Conservation (phyloP, 306 rosid species). For the Vachellia pachyceras region DNA sequence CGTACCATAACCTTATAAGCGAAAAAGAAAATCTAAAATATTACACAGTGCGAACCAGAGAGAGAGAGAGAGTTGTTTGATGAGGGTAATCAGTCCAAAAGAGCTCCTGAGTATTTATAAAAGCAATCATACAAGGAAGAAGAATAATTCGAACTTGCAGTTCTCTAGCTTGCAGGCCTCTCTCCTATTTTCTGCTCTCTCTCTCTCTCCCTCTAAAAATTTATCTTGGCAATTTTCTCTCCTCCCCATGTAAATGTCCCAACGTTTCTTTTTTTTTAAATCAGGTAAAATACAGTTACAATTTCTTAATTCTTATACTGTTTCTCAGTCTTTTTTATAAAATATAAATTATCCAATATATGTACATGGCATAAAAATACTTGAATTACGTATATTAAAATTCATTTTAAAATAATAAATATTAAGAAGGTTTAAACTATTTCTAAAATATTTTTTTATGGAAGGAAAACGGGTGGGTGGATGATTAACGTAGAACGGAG, state of each 20-base stretch:
- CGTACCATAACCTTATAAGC: too few relatives aligned
- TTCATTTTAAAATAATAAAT: too few relatives aligned
- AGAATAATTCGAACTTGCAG: slow-evolving; percentile 87
- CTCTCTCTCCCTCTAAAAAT: neutral
- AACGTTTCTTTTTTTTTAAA: neutral
- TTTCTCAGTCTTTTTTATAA: too few relatives aligned
- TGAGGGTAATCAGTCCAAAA: slow-evolving; percentile 59
- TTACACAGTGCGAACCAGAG: neutral
- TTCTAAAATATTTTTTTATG: too few relatives aligned
- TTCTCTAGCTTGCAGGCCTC: slow-evolving; percentile 60
- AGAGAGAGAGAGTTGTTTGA: slow-evolving; percentile 8
- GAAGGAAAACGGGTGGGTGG: too few relatives aligned
- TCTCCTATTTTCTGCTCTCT: slow-evolving; percentile 34
- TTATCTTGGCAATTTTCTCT: slow-evolving; percentile 19
- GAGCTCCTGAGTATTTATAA: slow-evolving; percentile 56
- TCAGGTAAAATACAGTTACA: too few relatives aligned
- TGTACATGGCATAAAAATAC: too few relatives aligned
- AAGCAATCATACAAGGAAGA: slow-evolving; percentile 73
- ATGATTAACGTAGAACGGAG: neutral
- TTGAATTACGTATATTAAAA: too few relatives aligned
- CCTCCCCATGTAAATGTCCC: slow-evolving; percentile 39
- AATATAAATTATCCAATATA: too few relatives aligned
- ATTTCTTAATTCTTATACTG: too few relatives aligned
- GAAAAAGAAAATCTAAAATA: slow-evolving; percentile 26
- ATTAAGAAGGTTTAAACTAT: too few relatives aligned